Percentiles rank a stretch among this genome's conserved stretches.
These are phyloP conservation scores for Neurospora crassa DNA, from an alignment of 2,329 filamentous ascomycete species.

Conservation along the genomic window DNA sequence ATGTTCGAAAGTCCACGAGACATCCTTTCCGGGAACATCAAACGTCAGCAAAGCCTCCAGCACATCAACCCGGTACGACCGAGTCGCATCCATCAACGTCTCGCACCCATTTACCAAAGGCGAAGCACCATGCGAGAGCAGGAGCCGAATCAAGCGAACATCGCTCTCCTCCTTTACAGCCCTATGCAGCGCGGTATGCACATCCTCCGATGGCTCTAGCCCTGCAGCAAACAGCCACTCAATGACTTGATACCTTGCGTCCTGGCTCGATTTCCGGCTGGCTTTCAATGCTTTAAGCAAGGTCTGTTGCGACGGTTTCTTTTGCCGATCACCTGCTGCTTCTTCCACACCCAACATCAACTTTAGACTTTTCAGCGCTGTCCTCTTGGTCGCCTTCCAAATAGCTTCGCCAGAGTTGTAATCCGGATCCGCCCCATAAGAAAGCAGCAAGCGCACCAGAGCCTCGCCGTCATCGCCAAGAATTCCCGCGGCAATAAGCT, in stretches of 20 bases:
- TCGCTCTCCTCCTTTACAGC: slow-evolving; percentile 43
- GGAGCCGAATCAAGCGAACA: slow-evolving; percentile 34
- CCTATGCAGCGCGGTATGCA: slow-evolving; percentile 40
- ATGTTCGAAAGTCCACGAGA: slow-evolving; percentile 34
- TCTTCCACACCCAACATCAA: slow-evolving; percentile 40
- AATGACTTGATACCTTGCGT: slow-evolving; percentile 38
- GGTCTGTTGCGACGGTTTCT: slow-evolving; percentile 36
- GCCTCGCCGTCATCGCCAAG: slow-evolving; percentile 39
- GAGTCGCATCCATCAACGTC: slow-evolving; percentile 39
- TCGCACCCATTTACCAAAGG: slow-evolving; percentile 42
- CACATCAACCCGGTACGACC: slow-evolving; percentile 27
- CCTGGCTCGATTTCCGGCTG: slow-evolving; percentile 39
- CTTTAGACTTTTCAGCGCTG: slow-evolving; percentile 39
- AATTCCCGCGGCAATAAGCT: slow-evolving; percentile 42
- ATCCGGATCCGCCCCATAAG: slow-evolving; percentile 44
- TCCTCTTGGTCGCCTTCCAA: slow-evolving; percentile 42
- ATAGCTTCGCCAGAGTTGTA: slow-evolving; percentile 46
- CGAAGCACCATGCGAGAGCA: slow-evolving; percentile 42
- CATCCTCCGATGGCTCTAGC: slow-evolving; percentile 35
- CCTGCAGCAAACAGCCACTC: slow-evolving; percentile 43
- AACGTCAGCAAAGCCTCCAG: slow-evolving; percentile 33
- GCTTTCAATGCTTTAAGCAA: slow-evolving; percentile 43
- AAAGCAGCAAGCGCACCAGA: slow-evolving; percentile 40
- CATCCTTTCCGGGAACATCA: slow-evolving; percentile 31
- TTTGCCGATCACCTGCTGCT: slow-evolving; percentile 28